Conservation (phyloP, 176 grass and related monocot genomes). For the Paspalum vaginatum region DNA sequence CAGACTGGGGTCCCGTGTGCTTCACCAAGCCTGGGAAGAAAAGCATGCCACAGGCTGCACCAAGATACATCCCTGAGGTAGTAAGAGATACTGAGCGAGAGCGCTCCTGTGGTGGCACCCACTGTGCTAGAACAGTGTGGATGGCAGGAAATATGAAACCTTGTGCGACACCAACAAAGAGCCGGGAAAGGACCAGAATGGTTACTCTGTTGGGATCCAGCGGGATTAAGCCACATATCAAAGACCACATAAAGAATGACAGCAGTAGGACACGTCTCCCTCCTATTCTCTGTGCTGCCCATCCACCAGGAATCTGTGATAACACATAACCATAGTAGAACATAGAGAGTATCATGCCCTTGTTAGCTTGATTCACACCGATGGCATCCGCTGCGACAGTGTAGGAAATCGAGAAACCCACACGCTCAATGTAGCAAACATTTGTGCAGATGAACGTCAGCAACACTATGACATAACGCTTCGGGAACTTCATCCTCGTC, state of each 20-base stretch:
- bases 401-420: slow-evolving; percentile 86
- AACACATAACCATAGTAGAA: slow-evolving; percentile 83
- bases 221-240: slow-evolving; percentile 74
- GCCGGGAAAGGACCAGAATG: slow-evolving; percentile 60
- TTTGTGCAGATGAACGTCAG: slow-evolving; percentile 86
- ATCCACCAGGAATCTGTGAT: slow-evolving; percentile 86
- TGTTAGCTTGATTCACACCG: slow-evolving; percentile 66
- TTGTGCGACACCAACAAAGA: slow-evolving; percentile 81
- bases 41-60: slow-evolving; percentile 82
- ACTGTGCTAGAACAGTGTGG: slow-evolving; percentile 84
- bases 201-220: slow-evolving; percentile 61
- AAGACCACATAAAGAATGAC: slow-evolving; percentile 81
- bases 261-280: slow-evolving; percentile 69
- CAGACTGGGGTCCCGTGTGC: slow-evolving; percentile 55
- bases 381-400: slow-evolving; percentile 58
- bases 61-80: slow-evolving; percentile 91
- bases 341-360: slow-evolving; percentile 72
- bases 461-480: slow-evolving; percentile 71
- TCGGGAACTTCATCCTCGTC: slow-evolving; percentile 58
- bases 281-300: slow-evolving; percentile 72
- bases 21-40: slow-evolving; percentile 77
- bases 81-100: slow-evolving; percentile 85
- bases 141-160: slow-evolving; percentile 92
- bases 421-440: slow-evolving; percentile 80
- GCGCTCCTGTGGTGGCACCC: slow-evolving; percentile 82